A percentile compares a stretch with the other conserved stretches of the same genome.
These are phyloP conservation scores for Dryadomyces sulphureus DNA, from an alignment of 2,329 filamentous ascomycete genomes.

Conservation along the genomic window DNA sequence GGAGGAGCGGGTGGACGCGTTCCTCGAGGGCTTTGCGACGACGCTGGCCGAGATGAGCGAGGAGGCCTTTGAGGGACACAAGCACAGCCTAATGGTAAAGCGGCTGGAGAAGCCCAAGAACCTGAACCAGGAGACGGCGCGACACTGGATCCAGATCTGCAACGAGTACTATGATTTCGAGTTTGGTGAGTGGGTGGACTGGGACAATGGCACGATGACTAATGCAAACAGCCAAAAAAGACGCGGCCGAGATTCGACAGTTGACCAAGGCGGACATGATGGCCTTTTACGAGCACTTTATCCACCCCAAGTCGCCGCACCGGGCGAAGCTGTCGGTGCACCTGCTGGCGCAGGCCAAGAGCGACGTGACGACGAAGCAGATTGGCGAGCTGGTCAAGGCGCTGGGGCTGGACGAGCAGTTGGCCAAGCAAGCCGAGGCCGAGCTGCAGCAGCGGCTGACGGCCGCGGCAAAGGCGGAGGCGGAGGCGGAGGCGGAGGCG, in stretches of 20 bases:
- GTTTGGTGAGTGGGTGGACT: slow-evolving; percentile 42
- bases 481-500: no score
- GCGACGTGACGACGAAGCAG: slow-evolving; percentile 27
- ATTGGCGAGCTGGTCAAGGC: slow-evolving; percentile 24
- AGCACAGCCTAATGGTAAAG: slow-evolving; percentile 76
- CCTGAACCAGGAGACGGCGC: slow-evolving; percentile 64
- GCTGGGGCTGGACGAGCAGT: slow-evolving; percentile 18
- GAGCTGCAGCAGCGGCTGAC: slow-evolving; percentile 20
- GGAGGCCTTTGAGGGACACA: slow-evolving; percentile 77
- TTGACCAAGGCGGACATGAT: slow-evolving; percentile 70
- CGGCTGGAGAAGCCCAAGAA: slow-evolving; percentile 88
- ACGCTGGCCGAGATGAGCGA: slow-evolving; percentile 63
- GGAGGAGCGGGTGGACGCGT: slow-evolving; percentile 75
- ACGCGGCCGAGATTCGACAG: slow-evolving; percentile 58
- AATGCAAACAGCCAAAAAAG: slow-evolving; percentile 44
- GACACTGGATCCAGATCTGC: slow-evolving; percentile 75
- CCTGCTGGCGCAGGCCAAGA: slow-evolving; percentile 56
- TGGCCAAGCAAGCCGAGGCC: slow-evolving; percentile 15
- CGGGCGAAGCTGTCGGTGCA: slow-evolving; percentile 80
- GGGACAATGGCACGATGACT: not conserved
- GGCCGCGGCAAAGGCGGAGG: slow-evolving; percentile 18
- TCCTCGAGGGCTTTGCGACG: slow-evolving; percentile 53
- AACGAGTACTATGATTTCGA: slow-evolving; percentile 85
- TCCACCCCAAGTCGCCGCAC: slow-evolving; percentile 55
- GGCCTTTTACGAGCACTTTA: slow-evolving; percentile 61